Evolutionary conservation across 1,139 yeast species (phyloP).

Genomic region (Yamadazyma siamensis): DNA sequence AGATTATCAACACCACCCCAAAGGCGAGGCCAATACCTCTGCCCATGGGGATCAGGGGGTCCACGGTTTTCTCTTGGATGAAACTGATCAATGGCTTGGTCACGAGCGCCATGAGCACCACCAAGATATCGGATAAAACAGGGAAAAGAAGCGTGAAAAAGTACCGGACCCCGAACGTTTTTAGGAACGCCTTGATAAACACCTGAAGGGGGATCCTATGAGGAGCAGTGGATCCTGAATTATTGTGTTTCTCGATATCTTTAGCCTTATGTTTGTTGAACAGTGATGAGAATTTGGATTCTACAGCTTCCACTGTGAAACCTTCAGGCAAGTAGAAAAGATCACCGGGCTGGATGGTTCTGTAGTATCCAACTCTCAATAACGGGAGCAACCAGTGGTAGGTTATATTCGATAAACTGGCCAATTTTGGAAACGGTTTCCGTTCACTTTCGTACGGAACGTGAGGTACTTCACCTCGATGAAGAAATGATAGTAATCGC

Average conservation of each 20-base stretch:
- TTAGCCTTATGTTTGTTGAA: slow-evolving; percentile 18
- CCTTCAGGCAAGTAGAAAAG: slow-evolving; percentile 52
- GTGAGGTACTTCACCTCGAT: slow-evolving; percentile 41
- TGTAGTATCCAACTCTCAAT: slow-evolving; percentile 58
- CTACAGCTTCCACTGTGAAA: slow-evolving; percentile 46
- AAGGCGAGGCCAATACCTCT: slow-evolving; percentile 39
- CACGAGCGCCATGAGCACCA: slow-evolving; percentile 18
- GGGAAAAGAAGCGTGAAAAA: slow-evolving; percentile 18
- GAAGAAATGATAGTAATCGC: slow-evolving; percentile 13
- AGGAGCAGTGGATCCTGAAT: not conserved
- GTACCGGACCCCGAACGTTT: slow-evolving; percentile 25
- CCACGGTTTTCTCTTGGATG: slow-evolving; percentile 24
- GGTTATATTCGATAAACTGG: slow-evolving; percentile 22
- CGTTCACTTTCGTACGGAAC: slow-evolving; percentile 54
- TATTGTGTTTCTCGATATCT: not conserved
- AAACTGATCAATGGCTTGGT: slow-evolving; percentile 27
- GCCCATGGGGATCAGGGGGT: slow-evolving; percentile 20
- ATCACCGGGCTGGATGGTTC: slow-evolving; percentile 66
- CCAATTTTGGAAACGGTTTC: slow-evolving; percentile 19
- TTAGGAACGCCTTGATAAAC: slow-evolving; percentile 18
- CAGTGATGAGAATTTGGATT: slow-evolving; percentile 26
- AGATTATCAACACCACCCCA: slow-evolving; percentile 25
- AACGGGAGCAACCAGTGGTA: slow-evolving; percentile 63
- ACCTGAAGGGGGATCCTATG: slow-evolving; percentile 15
- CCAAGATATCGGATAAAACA: slow-evolving; percentile 6